A percentile compares a stretch with the other conserved stretches of the same genome.
phyloP scores from a whole-genome alignment of 2,329 filamentous ascomycete species.

The Neocucurbitaria cava region DNA sequence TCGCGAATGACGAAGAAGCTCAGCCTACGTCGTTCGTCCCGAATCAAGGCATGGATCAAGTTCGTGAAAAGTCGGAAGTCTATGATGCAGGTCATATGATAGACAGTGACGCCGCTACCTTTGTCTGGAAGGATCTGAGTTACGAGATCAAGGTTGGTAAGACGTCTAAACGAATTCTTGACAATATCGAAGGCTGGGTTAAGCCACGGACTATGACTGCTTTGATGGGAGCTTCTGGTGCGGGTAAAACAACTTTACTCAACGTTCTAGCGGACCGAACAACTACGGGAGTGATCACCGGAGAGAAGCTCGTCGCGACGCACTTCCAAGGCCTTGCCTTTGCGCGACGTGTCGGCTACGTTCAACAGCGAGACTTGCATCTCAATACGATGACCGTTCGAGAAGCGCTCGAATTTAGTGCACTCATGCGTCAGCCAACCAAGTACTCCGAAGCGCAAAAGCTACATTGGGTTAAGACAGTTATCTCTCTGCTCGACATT shows the following conservation, averaged over 20 bases:
- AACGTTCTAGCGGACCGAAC: constrained; percentile 81
- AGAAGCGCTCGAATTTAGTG: constrained; percentile 81
- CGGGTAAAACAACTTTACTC: constrained; percentile 86
- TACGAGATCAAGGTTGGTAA: constrained; percentile 75
- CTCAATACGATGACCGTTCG: constrained; percentile 65
- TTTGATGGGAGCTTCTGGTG: constrained; percentile 73
- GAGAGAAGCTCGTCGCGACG: constrained; percentile 75
- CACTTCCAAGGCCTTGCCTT: constrained; percentile 74
- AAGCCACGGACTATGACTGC: constrained; percentile 83
- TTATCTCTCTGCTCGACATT: constrained; percentile 90
- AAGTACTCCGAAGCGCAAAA: constrained; percentile 72
- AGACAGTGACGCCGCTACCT: background rate
- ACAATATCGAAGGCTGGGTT: constrained; percentile 79
- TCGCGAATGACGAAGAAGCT: background rate
- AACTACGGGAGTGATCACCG: constrained; percentile 82
- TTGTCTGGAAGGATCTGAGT: constrained; percentile 61
- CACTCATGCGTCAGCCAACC: constrained; percentile 76
- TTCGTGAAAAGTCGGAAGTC: constrained; percentile 2
- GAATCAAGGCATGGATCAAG: background rate
- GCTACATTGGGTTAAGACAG: constrained; percentile 81
- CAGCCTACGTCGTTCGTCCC: background rate
- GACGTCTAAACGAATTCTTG: background rate
- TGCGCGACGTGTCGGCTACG: constrained; percentile 73
- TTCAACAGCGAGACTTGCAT: constrained; percentile 66
- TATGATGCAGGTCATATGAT: constrained; percentile 1